Evolutionary conservation across 768 basidiomycete genomes (phyloP).

Genomic region (Mycena polygramma): DNA sequence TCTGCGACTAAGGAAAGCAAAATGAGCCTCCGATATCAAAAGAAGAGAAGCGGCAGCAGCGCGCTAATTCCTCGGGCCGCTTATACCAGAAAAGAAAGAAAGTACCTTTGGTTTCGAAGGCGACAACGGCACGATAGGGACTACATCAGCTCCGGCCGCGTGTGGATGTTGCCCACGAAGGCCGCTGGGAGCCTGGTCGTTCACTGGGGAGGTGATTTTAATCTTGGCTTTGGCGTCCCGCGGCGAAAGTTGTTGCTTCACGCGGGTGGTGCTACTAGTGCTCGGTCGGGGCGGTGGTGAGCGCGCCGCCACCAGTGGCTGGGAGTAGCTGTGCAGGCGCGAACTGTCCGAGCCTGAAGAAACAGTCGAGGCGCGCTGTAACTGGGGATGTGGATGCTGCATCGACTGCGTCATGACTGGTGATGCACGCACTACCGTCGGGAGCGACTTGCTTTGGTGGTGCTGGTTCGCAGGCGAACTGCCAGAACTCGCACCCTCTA

Average conservation of each 20-base stretch:
- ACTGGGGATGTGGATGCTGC: slow-evolving; percentile 19
- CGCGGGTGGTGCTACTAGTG: slow-evolving; percentile 3
- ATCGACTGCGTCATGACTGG: slow-evolving; percentile 3
- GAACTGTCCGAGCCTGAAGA: slow-evolving; percentile 28
- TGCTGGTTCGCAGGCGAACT: slow-evolving; percentile 4
- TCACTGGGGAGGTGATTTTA: slow-evolving; percentile 21
- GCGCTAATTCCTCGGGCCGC: slow-evolving; percentile 20
- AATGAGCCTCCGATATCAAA: slow-evolving; percentile 26
- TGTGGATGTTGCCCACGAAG: slow-evolving; percentile 7
- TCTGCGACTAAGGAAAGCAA: slow-evolving; percentile 28
- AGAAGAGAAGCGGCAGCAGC: slow-evolving; percentile 27
- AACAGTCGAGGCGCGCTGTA: slow-evolving; percentile 35
- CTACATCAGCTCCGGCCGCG: slow-evolving; percentile 13
- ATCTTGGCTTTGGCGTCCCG: slow-evolving; percentile 26
- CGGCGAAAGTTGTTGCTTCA: slow-evolving; percentile 19
- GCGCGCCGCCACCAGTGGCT: background rate
- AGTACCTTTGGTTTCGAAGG: slow-evolving; percentile 38
- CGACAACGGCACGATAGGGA: slow-evolving; percentile 21
- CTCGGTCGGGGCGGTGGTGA: slow-evolving; percentile 19
- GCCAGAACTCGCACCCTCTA: slow-evolving; percentile 27
- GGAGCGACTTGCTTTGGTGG: slow-evolving; percentile 10
- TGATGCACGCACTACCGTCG: slow-evolving; percentile 7
- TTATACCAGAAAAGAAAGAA: background rate
- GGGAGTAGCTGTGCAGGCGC: slow-evolving; percentile 18
- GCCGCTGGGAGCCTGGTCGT: slow-evolving; percentile 11